Evolutionary conservation across 2,329 filamentous ascomycete species (phyloP), one percentile per base, ranked within the genome.

Genomic region (Xylariaceae sp.): DNA sequence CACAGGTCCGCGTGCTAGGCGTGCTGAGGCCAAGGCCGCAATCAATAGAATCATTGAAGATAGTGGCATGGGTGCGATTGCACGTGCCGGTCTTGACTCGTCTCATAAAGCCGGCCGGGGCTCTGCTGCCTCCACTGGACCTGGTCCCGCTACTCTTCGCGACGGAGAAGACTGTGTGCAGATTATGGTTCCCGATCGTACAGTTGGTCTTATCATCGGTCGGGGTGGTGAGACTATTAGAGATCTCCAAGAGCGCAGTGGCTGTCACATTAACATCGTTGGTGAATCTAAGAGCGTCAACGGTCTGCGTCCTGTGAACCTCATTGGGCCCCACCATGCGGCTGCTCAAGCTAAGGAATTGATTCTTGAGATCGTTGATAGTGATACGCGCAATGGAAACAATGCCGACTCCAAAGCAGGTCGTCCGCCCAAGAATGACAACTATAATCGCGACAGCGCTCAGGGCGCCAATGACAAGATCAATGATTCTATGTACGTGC

Each of bases 231-330:
- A 96, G 73, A 96, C 91, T 1, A 96, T 96, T 65, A 86, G 90
- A 66, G 91, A 96, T 68, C 78, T 96, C 21, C 92, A 96, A 72
- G 91, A 96, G 70, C 81, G 89, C 58, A 94, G 88, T 64, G 89
- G 88, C n/a, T 96, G 91, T 70, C 92, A 96, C 70, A 90, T 96
- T 70, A 96, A 96, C 71, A 96, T 96, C 66, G 89, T 95, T 39
- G 88, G 88, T 64, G 91, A 96, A 73, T 89, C 89, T 62, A 95
- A 95, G 78, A 95, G 89, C 67, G 82, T 95, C 61, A 95, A 95
- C 67, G 91, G 91, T 42, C 77, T 95, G 57, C 85, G 91, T 47
- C 91, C 92, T 26, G 90, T 96, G 59, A 96, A 96, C 68, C 79
- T 96, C 46, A 95, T 95, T 62, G 91, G 91, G 55, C 85, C 85